Evolutionary conservation across 2,329 filamentous ascomycete genomes (phyloP).

Genomic region (Phyllosticta ampelicida): DNA sequence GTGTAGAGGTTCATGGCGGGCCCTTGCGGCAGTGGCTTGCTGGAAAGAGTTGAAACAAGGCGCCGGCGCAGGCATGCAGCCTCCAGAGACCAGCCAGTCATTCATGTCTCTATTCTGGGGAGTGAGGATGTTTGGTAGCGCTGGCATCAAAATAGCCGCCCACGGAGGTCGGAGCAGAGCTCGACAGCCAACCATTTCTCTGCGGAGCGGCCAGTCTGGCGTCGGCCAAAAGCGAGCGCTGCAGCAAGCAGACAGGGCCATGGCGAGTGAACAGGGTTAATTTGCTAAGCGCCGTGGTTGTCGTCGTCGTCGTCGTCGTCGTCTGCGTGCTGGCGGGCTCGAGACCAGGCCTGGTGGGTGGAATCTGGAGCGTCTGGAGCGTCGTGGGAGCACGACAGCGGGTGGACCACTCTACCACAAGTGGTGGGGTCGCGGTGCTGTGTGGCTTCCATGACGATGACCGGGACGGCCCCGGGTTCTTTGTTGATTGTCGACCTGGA

Average conservation of each 20-base stretch:
- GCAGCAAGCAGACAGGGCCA: slow-evolving; percentile 17
- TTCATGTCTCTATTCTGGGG: slow-evolving; percentile 33
- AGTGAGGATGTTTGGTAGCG: slow-evolving; percentile 23
- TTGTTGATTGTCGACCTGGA: slow-evolving; percentile 9
- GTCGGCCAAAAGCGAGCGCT: slow-evolving; percentile 25
- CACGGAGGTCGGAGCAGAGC: slow-evolving; percentile 21
- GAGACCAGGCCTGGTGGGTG: background rate
- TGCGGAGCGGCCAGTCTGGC: slow-evolving; percentile 24
- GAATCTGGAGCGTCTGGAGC: background rate
- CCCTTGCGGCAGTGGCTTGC: slow-evolving; percentile 17
- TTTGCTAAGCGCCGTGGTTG: background rate
- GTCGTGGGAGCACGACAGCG: background rate
- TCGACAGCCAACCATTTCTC: slow-evolving; percentile 29
- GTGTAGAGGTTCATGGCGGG: slow-evolving; percentile 30
- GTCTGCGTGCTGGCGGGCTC: slow-evolving; percentile 1
- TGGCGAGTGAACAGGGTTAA: background rate
- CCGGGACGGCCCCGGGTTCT: slow-evolving; percentile 19
- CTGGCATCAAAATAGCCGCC: slow-evolving; percentile 28
- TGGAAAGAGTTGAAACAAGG: slow-evolving; percentile 28
- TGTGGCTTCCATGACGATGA: slow-evolving; percentile 16
- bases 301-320: background rate
- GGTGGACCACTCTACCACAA: slow-evolving; percentile 1
- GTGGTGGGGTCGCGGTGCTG: slow-evolving; percentile 15
- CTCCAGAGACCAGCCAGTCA: slow-evolving; percentile 32
- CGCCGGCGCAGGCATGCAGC: slow-evolving; percentile 26